These are phyloP conservation scores for Candida stauntonica DNA, from an alignment of 805 yeast genomes.

Conservation along the genomic window DNA sequence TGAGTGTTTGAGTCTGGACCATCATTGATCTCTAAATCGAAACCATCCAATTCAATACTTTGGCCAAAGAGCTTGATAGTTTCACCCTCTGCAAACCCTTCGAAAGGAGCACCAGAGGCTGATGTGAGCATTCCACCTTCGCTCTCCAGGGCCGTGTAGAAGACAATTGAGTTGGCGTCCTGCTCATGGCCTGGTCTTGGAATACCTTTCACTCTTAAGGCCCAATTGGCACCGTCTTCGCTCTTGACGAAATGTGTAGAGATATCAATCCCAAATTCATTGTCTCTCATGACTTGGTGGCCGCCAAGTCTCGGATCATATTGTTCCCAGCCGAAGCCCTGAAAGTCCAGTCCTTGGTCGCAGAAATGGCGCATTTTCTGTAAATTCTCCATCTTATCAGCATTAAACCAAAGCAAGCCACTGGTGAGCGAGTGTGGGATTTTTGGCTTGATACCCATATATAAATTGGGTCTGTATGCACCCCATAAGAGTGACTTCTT, in stretches of 20 bases:
- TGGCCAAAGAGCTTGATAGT: constrained; percentile 43
- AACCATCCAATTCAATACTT: constrained; percentile 64
- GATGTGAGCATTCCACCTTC: constrained; percentile 40
- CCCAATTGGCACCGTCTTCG: constrained; percentile 79
- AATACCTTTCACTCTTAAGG: constrained; percentile 58
- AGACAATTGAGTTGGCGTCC: constrained; percentile 59
- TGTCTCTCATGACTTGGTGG: constrained; percentile 65
- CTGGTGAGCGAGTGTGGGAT: constrained; percentile 68
- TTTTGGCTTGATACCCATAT: constrained; percentile 82
- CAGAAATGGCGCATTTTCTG: constrained; percentile 65
- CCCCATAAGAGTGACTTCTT: constrained; percentile 76
- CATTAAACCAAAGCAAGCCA: constrained; percentile 87
- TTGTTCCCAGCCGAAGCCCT: constrained; percentile 76
- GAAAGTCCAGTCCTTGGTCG: constrained; percentile 66
- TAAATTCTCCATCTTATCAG: constrained; percentile 51
- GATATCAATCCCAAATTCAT: constrained; percentile 55
- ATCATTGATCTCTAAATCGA: constrained; percentile 55
- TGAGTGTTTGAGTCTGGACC: constrained; percentile 45
- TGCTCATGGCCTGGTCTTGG: constrained; percentile 49
- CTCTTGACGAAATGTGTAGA: constrained; percentile 74
- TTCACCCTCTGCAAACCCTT: constrained; percentile 31
- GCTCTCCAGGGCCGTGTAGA: constrained; percentile 77
- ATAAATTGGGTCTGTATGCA: constrained; percentile 83
- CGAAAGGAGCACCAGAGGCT: constrained; percentile 30
- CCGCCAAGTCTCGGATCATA: constrained; percentile 93